Evolutionary conservation across 306 rosid species (phyloP).

Genomic region (Canavalia ensiformis): DNA sequence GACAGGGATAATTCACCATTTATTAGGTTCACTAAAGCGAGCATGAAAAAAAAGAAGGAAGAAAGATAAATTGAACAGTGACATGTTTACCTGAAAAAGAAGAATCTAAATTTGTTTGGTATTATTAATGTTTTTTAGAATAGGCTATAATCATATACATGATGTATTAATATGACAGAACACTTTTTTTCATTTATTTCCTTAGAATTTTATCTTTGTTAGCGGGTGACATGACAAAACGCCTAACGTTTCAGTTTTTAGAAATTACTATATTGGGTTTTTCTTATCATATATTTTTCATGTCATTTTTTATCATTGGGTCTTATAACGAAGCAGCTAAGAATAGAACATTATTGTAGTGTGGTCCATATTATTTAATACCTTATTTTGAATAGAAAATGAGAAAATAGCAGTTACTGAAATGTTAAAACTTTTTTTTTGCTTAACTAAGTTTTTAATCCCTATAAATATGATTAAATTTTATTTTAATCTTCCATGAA

Average conservation of each 20-base stretch:
- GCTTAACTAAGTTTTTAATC: too few relatives aligned
- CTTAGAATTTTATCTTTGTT: constrained; percentile 5
- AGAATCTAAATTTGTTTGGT: constrained; percentile 8
- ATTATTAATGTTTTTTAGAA: not conserved
- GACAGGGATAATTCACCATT: not conserved
- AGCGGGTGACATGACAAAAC: not conserved
- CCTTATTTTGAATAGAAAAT: constrained; percentile 7
- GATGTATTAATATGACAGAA: not conserved
- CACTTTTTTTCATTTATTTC: not conserved
- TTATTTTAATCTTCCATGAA: too few relatives aligned
- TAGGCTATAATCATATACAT: not conserved
- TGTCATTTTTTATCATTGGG: not conserved
- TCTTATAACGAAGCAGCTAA: constrained; percentile 1
- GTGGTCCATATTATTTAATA: constrained; percentile 2
- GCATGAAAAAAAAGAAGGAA: not conserved
- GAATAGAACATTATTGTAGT: not conserved
- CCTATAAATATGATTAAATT: too few relatives aligned
- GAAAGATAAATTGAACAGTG: not conserved
- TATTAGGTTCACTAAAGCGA: not conserved
- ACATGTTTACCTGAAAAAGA: constrained; percentile 2
- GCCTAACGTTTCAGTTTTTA: not conserved
- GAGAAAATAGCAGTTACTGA: not conserved
- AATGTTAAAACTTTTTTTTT: not conserved
- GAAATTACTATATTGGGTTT: not conserved
- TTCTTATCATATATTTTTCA: not conserved